Evolutionary conservation across 129 eudicot genomes (phyloP).

Genomic region (Oenanthe sinensis): DNA sequence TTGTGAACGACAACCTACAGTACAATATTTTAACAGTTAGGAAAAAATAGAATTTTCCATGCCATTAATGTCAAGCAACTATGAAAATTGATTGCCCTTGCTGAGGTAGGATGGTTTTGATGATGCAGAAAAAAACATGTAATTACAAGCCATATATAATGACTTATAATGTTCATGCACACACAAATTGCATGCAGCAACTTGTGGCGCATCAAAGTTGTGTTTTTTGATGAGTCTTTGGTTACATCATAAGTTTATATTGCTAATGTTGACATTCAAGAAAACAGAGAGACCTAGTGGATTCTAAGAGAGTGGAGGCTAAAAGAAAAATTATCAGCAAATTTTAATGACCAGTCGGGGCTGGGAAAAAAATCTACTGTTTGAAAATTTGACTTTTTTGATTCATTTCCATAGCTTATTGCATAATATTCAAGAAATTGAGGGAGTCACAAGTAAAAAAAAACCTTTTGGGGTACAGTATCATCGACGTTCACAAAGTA

Average conservation of each 20-base stretch:
- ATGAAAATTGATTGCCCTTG: neutral
- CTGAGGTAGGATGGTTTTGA: neutral
- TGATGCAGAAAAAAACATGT: neutral
- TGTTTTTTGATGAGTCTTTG: neutral
- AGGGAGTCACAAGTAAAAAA: too few relatives aligned
- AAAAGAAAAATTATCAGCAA: too few relatives aligned
- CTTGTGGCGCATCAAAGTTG: neutral
- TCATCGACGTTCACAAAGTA: too few relatives aligned
- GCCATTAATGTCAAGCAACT: neutral
- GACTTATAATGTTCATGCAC: neutral
- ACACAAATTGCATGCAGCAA: neutral
- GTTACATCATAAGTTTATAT: neutral
- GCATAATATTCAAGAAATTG: too few relatives aligned
- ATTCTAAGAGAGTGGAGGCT: too few relatives aligned
- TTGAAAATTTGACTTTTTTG: too few relatives aligned
- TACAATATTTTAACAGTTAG: neutral
- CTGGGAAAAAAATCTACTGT: too few relatives aligned
- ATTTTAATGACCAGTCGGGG: too few relatives aligned
- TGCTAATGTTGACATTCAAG: too few relatives aligned
- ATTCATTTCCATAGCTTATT: too few relatives aligned
- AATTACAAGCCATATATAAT: neutral
- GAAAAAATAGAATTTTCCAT: neutral
- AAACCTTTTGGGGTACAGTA: too few relatives aligned
- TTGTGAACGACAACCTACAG: conserved; percentile 70
- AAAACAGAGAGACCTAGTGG: too few relatives aligned